A percentile compares a stretch with the other conserved stretches of the same genome.
These are phyloP conservation scores for Kodamaea fungicola DNA, from an alignment of 1,139 yeast species.

Conservation along the genomic window DNA sequence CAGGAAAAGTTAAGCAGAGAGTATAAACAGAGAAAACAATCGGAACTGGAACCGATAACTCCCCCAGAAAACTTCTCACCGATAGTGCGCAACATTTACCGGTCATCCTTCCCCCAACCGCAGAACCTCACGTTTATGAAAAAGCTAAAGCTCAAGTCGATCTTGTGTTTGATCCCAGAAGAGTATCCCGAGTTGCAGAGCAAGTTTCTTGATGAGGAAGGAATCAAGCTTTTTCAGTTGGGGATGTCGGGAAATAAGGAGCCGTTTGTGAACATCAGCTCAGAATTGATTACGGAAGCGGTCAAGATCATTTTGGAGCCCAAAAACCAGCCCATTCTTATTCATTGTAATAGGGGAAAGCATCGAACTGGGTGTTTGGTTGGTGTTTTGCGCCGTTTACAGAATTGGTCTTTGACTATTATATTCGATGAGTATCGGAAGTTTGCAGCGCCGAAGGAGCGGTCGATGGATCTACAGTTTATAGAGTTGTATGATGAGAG, in stretches of 20 bases:
- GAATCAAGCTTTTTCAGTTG: conserved; percentile 73
- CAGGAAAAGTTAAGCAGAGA: conserved; percentile 21
- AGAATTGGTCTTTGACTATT: conserved; percentile 89
- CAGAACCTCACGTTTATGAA: conserved; percentile 73
- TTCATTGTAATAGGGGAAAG: conserved; percentile 94
- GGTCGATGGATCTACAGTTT: conserved; percentile 93
- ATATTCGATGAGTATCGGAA: conserved; percentile 92
- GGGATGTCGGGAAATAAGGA: conserved; percentile 97
- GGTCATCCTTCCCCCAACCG: conserved; percentile 86
- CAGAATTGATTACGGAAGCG: conserved; percentile 75
- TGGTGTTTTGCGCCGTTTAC: conserved; percentile 84
- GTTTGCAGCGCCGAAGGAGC: conserved; percentile 91
- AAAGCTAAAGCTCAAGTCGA: conserved; percentile 62
- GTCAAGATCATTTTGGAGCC: conserved; percentile 79
- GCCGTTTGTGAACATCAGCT: conserved; percentile 84
- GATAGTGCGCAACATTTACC: conserved; percentile 73
- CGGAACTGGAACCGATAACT: conserved; percentile 22
- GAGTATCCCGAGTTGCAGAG: conserved; percentile 78
- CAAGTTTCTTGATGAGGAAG: conserved; percentile 57
- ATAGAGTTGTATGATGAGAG: conserved; percentile 80
- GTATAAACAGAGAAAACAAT: conserved; percentile 11
- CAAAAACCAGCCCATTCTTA: conserved; percentile 80
- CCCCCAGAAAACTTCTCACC: conserved; percentile 96
- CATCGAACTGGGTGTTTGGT: conserved; percentile 96
- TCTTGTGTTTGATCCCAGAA: conserved; percentile 85